A percentile compares a stretch with the other conserved stretches of the same genome.
Evolutionary conservation across 108 stramenopile genomes (phyloP).

Genomic region (Chaetoceros muelleri): DNA sequence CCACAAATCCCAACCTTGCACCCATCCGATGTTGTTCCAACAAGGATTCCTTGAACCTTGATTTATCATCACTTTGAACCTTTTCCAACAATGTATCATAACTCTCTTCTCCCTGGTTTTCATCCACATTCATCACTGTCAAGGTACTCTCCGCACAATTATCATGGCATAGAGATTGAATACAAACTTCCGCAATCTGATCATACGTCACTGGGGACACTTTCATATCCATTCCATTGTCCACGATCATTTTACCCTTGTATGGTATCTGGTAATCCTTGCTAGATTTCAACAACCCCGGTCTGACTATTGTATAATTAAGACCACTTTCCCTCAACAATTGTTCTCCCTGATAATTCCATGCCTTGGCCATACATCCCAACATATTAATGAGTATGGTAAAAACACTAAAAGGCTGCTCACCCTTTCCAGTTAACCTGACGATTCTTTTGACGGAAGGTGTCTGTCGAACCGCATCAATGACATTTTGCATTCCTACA

Average conservation of each 20-base stretch:
- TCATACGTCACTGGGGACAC: slow-evolving; percentile 35
- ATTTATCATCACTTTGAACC: slow-evolving; percentile 30
- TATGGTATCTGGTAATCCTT: slow-evolving; percentile 9
- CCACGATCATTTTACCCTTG: slow-evolving; percentile 17
- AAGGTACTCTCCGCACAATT: slow-evolving; percentile 6
- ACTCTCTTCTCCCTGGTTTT: slow-evolving; percentile 22
- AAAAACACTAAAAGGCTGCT: slow-evolving; percentile 44
- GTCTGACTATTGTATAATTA: slow-evolving; percentile 66
- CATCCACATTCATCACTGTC: slow-evolving; percentile 24
- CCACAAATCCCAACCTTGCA: slow-evolving; percentile 24
- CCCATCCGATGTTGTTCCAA: slow-evolving; percentile 25
- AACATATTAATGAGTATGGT: slow-evolving; percentile 58
- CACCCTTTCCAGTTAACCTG: slow-evolving; percentile 72
- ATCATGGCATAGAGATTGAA: slow-evolving; percentile 5
- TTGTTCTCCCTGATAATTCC: slow-evolving; percentile 78
- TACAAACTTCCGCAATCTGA: slow-evolving; percentile 47
- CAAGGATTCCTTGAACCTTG: slow-evolving; percentile 18
- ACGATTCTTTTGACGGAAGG: slow-evolving; percentile 37
- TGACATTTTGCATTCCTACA: slow-evolving; percentile 42
- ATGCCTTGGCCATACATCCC: slow-evolving; percentile 63
- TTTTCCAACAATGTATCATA: slow-evolving; percentile 33
- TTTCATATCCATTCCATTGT: slow-evolving; percentile 55
- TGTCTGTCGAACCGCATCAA: slow-evolving; percentile 21
- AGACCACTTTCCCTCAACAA: slow-evolving; percentile 28
- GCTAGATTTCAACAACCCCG: slow-evolving; percentile 37